Base-by-base conservation (phyloP, 2,329 filamentous ascomycete genomes). In the Monilinia vaccinii-corymbosi region DNA sequence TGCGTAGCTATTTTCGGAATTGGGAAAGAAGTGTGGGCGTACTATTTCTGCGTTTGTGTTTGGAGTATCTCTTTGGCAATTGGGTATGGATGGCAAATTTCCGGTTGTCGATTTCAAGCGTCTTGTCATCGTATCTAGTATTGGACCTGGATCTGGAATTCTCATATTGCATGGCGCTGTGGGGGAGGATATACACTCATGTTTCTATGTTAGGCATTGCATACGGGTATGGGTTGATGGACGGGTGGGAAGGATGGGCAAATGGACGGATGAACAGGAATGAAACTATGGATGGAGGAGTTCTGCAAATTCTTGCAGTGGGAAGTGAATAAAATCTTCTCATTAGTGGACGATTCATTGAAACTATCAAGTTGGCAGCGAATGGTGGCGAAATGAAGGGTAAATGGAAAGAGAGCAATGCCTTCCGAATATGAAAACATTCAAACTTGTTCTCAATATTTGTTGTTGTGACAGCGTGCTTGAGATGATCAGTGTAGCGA, bases 21-120 rank as follows among this genome's bases (percentile, higher is more conserved):
- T 31, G 42, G 48, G 32, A 21, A 53, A 25, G 16, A 36, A 38
- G 49, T 52, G 47, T 47, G 38, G 31, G 9, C 44, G 56, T 25
- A 14, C 31, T n/a, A n/a, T 21, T 58, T 60, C 21, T 60, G 58
- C 44, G 52, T 36, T 38, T 58, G 55, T 47, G 31, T 51, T 48
- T 46, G 42, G 52, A 55, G 51, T 55, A 44, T 25, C 25, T 55
- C 23, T 25, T 53, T 32, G 4, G 28, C 51, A 44, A 44, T 44
- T 23, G 11, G 34, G 51, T 40, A 9, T 18, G n/a, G 40, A 38
- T 9, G 50, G 51, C 23, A 44, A 44, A n/a, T 44, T 44, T 18
- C n/a, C 13, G 18, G 38, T 55, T 25, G 16, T 49, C 32, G 38
- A 11, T 55, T 53, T 36, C 5, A 6, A 44, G 46, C 31, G 10